Conservation (phyloP, 163 green algal species). For the Smithsoniella earleae region DNA sequence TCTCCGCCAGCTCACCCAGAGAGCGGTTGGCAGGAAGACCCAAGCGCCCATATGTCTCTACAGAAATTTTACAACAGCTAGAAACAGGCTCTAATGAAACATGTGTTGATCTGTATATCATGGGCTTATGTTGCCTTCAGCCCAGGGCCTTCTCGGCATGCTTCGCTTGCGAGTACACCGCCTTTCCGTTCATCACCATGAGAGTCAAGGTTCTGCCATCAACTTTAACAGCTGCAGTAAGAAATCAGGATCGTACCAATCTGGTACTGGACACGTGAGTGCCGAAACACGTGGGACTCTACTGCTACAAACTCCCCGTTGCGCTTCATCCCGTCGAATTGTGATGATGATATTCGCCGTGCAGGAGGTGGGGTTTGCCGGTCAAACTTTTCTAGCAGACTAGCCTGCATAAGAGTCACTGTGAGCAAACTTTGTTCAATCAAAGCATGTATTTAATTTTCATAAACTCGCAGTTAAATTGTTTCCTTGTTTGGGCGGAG, state of each 20-base stretch:
- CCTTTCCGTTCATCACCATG: no score
- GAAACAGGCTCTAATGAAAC: no score
- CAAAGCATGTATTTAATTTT: not conserved
- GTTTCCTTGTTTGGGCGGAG: not conserved
- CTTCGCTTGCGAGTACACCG: no score
- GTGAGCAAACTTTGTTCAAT: not conserved
- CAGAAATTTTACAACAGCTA: no score
- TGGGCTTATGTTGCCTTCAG: no score
- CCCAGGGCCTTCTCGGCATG: no score
- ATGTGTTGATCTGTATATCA: no score
- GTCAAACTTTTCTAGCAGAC: not conserved
- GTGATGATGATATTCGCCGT: not conserved
- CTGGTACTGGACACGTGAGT: constrained; percentile 39
- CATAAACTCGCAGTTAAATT: not conserved
- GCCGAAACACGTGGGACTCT: constrained; percentile 50
- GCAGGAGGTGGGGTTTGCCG: not conserved
- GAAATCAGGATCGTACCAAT: constrained; percentile 41
- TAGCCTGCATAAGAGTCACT: not conserved
- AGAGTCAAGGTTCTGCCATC: no score
- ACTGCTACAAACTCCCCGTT: constrained; percentile 44
- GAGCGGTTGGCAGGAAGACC: no score
- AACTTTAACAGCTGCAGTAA: no score
- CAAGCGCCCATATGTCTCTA: no score
- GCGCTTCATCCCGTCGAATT: not conserved
- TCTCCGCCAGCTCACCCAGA: no score